phyloP scores from a whole-genome alignment of 345 rosid species.

The Salix koriyanagi region DNA sequence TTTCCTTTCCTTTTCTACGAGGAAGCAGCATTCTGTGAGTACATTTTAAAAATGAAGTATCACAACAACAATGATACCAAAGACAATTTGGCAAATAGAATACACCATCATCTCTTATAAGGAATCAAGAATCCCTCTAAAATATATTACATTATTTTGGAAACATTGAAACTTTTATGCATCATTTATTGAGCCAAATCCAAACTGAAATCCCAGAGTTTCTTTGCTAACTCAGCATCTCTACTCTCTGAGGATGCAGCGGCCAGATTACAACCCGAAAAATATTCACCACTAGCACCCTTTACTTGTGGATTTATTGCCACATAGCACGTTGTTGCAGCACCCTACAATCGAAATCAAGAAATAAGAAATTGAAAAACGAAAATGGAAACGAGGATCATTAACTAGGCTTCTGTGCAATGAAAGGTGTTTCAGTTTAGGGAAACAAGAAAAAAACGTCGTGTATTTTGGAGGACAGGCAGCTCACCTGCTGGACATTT shows the following conservation, averaged over 20 bases:
- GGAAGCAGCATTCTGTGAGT: background rate
- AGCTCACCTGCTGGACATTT: slow-evolving; percentile 46
- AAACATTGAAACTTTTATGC: background rate
- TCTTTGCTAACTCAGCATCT: slow-evolving; percentile 50
- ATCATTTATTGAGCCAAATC: background rate
- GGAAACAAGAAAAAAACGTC: background rate
- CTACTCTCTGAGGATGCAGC: slow-evolving; percentile 36
- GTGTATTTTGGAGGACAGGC: background rate
- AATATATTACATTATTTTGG: background rate
- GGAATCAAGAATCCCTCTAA: background rate
- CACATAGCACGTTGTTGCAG: slow-evolving; percentile 70
- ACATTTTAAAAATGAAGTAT: background rate
- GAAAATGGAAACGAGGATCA: background rate
- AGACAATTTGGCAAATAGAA: background rate
- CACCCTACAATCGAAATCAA: slow-evolving; percentile 44
- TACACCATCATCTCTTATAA: background rate
- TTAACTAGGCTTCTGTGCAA: background rate
- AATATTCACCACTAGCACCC: slow-evolving; percentile 64
- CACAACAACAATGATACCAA: background rate
- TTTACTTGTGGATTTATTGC: slow-evolving; percentile 63
- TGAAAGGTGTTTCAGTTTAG: background rate
- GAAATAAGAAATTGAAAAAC: background rate
- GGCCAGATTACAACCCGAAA: slow-evolving; percentile 46
- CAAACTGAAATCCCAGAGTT: slow-evolving; percentile 72
- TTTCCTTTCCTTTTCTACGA: background rate